Evolutionary conservation across 176 grass and related monocot genomes (phyloP).

Genomic region (Cenchrus purpureus): DNA sequence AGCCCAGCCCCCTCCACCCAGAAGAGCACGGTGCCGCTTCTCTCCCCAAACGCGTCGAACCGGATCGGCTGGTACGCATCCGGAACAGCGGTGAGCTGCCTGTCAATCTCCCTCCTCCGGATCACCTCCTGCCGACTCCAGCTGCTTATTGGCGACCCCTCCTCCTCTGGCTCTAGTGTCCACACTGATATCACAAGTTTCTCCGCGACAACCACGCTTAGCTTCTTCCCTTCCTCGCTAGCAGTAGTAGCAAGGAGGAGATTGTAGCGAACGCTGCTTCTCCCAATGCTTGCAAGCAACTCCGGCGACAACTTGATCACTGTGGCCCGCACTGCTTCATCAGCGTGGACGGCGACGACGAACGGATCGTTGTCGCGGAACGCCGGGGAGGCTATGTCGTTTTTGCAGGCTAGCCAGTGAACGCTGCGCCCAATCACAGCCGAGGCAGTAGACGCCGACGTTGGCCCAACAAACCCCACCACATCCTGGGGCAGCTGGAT

Average conservation of each 20-base stretch:
- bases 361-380: background rate
- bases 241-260: background rate
- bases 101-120: background rate
- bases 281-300: accelerated
- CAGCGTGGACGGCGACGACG: background rate
- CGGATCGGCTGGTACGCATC: background rate
- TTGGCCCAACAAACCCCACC: background rate
- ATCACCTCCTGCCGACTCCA: background rate
- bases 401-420: background rate
- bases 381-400: too few relatives aligned
- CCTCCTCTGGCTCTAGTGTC: background rate
- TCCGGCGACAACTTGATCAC: background rate
- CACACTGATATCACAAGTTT: background rate
- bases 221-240: background rate
- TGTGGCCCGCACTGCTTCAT: background rate
- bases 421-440: background rate
- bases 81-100: background rate
- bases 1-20: background rate
- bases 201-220: background rate
- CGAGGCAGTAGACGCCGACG: background rate
- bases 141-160: too few relatives aligned
- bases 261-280: background rate
- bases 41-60: background rate
- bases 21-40: constrained; percentile 7
- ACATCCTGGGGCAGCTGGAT: background rate